Base-by-base conservation (phyloP, 2,329 filamentous ascomycete genomes). In the Tetracladium maxilliforme region DNA sequence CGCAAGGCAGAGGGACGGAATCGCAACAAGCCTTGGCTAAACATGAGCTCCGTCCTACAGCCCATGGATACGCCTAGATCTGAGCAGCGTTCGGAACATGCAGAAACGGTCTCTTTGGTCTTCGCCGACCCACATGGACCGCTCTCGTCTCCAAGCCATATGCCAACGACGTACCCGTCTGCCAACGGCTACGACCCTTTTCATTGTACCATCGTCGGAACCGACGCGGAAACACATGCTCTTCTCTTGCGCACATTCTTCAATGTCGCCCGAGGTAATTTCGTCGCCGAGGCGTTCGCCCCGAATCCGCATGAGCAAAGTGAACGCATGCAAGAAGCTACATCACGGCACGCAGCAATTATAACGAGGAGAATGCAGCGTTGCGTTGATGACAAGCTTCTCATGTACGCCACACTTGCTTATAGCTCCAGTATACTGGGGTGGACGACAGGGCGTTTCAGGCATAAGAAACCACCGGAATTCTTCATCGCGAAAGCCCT, bases 361-460 rank as follows among this genome's bases (percentile, higher is more conserved):
- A 14, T 23, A 15, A 9, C 10, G 9, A 15, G 16, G 10, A 11
- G 21, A 15, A 10, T 14, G 12, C 14, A 14, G 12, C n/a, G 12
- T 6, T 23, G 21, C n/a, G 21, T 23, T 23, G n/a, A 14, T 6
- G 21, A 23, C 16, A 11, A 14, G 6, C 9, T 14, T 8, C 12
- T 23, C 6, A 23, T 23, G 21, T 23, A 23, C 16, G 14, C 21
- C 14, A 23, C 21, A 6, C n/a, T 23, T 6, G 21, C 21, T 15
- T 23, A 23, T 14, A 11, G 21, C 12, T 23, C 21, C 10, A 23
- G 21, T 14, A 15, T 13, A 9, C 14, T 23, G 21, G 21, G 14
- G 10, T 23, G 10, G 21, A 9, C 12, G 10, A 11, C 12, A 15
- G 21, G 21, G 5, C 6, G 10, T 10, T 11, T 10, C 12, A 15